phyloP scores from a whole-genome alignment of 2,329 filamentous ascomycete genomes.

The Aspergillus uvarum region DNA sequence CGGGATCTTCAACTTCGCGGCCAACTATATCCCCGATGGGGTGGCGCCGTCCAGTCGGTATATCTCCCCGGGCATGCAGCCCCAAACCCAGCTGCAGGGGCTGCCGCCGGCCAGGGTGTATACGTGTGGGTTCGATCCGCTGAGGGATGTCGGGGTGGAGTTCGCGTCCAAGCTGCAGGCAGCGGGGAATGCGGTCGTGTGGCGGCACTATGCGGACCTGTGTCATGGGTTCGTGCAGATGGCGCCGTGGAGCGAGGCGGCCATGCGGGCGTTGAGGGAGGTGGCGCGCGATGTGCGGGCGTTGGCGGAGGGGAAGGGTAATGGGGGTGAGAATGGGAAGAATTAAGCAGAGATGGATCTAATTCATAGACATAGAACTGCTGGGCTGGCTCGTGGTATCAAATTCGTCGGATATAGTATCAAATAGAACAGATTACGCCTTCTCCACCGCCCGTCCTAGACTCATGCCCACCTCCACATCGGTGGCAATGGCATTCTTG shows the following conservation, averaged over 20 bases:
- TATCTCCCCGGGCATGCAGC: slow-evolving; percentile 34
- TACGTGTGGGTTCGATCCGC: slow-evolving; percentile 34
- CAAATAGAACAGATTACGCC: background rate
- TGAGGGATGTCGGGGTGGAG: slow-evolving; percentile 34
- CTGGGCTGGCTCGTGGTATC: background rate
- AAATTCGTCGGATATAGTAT: too few relatives aligned
- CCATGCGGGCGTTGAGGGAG: slow-evolving; percentile 15
- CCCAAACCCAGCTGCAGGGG: slow-evolving; percentile 20
- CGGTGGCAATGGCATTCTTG: slow-evolving; percentile 34
- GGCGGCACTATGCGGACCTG: slow-evolving; percentile 28
- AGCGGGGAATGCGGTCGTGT: slow-evolving; percentile 27
- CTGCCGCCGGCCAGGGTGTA: slow-evolving; percentile 30
- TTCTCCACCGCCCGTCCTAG: slow-evolving; percentile 22
- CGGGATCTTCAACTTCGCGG: slow-evolving; percentile 36
- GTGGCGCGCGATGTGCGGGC: background rate
- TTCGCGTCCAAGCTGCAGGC: slow-evolving; percentile 30
- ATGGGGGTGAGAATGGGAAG: background rate
- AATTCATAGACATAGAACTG: background rate
- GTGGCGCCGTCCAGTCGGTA: slow-evolving; percentile 27
- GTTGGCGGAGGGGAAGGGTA: background rate
- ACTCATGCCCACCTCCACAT: slow-evolving; percentile 44
- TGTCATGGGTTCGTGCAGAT: slow-evolving; percentile 35
- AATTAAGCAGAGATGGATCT: background rate
- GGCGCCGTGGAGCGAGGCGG: slow-evolving; percentile 31
- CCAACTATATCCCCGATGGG: slow-evolving; percentile 31